A percentile compares a stretch with the other conserved stretches of the same genome.
Conservation (phyloP, 2,329 filamentous ascomycete species). For the Emericellopsis atlantica region DNA sequence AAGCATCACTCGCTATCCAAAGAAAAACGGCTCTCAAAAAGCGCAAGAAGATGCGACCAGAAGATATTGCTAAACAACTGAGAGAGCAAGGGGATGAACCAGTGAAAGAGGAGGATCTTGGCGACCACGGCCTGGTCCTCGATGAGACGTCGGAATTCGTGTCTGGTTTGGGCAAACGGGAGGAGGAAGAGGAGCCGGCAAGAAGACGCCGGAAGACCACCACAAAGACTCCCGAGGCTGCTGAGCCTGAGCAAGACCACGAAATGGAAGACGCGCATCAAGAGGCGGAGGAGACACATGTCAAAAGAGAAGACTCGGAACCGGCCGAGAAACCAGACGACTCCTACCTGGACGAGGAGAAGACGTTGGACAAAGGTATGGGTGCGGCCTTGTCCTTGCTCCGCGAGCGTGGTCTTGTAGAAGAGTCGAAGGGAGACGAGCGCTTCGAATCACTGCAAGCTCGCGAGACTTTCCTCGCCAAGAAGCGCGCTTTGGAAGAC, state of each 20-base stretch:
- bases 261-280: slow-evolving; percentile 26
- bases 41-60: slow-evolving; percentile 73
- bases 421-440: slow-evolving; percentile 47
- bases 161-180: slow-evolving; percentile 64
- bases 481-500: slow-evolving; percentile 58
- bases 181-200: slow-evolving; percentile 41
- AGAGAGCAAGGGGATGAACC: slow-evolving; percentile 46
- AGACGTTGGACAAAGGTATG: slow-evolving; percentile 64
- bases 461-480: slow-evolving; percentile 66
- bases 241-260: slow-evolving; percentile 26
- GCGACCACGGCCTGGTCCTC: slow-evolving; percentile 61
- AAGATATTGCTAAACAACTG: slow-evolving; percentile 76
- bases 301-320: slow-evolving; percentile 16
- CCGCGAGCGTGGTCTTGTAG: slow-evolving; percentile 71
- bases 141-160: slow-evolving; percentile 95
- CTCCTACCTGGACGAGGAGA: slow-evolving; percentile 75
- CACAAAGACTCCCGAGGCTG: slow-evolving; percentile 21
- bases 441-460: slow-evolving; percentile 47
- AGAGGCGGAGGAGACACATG: slow-evolving; percentile 17
- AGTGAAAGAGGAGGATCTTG: slow-evolving; percentile 29
- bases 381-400: slow-evolving; percentile 75
- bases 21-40: slow-evolving; percentile 79
- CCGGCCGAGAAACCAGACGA: slow-evolving; percentile 18
- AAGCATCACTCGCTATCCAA: slow-evolving; percentile 74
- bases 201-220: slow-evolving; percentile 24